These are phyloP conservation scores for Lactuca sativa DNA, from an alignment of 129 eudicot genomes.

Conservation along the genomic window DNA sequence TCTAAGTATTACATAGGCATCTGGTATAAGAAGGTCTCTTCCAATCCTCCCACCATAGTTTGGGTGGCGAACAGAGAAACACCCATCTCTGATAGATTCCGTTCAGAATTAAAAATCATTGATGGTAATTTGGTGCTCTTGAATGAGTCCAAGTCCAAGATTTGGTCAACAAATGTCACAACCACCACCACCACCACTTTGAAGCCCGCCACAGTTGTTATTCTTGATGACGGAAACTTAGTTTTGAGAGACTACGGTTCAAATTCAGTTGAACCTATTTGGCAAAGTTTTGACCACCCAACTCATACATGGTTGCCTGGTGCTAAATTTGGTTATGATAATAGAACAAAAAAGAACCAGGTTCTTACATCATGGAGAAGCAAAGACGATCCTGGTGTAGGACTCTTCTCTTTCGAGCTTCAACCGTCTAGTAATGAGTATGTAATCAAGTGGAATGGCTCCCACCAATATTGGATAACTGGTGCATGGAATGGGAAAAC, in stretches of 20 bases:
- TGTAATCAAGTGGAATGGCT: slow-evolving; percentile 51
- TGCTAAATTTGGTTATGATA: slow-evolving; percentile 1
- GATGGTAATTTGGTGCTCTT: not conserved
- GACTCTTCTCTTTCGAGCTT: slow-evolving; percentile 57
- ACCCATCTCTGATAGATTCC: no score
- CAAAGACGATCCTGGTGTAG: slow-evolving; percentile 61
- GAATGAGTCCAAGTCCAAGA: slow-evolving; percentile 31
- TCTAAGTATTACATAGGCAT: no score
- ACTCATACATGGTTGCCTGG: no score
- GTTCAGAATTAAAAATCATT: no score
- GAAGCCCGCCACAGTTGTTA: not conserved
- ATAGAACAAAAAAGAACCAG: slow-evolving; percentile 36
- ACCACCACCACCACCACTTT: slow-evolving; percentile 14
- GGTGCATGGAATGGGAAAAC: slow-evolving; percentile 61
- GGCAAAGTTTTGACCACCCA: no score
- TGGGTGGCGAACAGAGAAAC: no score
- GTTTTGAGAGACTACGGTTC: no score
- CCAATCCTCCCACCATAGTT: no score
- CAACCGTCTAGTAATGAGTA: slow-evolving; percentile 43
- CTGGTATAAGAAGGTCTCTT: no score
- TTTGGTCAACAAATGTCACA: slow-evolving; percentile 63
- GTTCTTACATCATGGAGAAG: slow-evolving; percentile 71
- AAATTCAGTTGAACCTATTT: no score
- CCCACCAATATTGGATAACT: slow-evolving; percentile 55
- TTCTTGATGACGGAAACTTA: no score